Conservation (phyloP, 2,329 filamentous ascomycete species). For the Aphanoascus verrucosus region DNA sequence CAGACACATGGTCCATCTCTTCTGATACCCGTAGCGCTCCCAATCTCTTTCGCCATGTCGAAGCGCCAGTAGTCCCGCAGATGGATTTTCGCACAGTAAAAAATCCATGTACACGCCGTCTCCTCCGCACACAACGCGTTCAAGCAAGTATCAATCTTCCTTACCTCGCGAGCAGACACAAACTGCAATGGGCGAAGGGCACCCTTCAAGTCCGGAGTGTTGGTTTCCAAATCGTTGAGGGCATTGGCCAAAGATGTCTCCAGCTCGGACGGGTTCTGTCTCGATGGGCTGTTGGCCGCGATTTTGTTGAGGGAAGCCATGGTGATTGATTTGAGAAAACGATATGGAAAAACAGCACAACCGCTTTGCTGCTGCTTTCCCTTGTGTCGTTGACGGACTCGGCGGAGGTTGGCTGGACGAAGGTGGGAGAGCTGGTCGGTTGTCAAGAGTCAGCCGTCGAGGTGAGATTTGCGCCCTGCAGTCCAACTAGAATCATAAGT, state of each 20-base stretch:
- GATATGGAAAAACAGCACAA: constrained; percentile 11
- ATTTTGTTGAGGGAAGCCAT: constrained; percentile 94
- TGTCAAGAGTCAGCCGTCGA: constrained; percentile 9
- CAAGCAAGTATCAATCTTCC: constrained; percentile 27
- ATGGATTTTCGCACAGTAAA: not conserved
- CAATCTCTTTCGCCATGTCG: not conserved
- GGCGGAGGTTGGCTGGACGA: constrained; percentile 9
- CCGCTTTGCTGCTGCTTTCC: constrained; percentile 16
- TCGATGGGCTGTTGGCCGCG: constrained; percentile 89
- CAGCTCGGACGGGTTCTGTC: constrained; percentile 91
- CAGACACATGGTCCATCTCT: not conserved
- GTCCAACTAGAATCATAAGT: not conserved
- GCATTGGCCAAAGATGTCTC: constrained; percentile 94
- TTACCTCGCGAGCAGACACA: constrained; percentile 98
- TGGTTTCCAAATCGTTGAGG: constrained; percentile 98
- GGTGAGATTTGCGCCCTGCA: constrained; percentile 10
- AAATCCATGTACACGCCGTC: not conserved
- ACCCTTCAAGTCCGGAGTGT: constrained; percentile 95
- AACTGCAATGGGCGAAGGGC: constrained; percentile 96
- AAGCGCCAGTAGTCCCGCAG: not conserved
- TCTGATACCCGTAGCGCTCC: not conserved
- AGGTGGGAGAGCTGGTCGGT: constrained; percentile 11
- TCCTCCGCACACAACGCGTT: not conserved
- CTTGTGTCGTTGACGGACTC: constrained; percentile 13
- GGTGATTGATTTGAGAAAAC: constrained; percentile 31